Evolutionary conservation across 1,139 yeast genomes (phyloP), one percentile per base, ranked within the genome.

Genomic region (Diutina ranongensis): DNA sequence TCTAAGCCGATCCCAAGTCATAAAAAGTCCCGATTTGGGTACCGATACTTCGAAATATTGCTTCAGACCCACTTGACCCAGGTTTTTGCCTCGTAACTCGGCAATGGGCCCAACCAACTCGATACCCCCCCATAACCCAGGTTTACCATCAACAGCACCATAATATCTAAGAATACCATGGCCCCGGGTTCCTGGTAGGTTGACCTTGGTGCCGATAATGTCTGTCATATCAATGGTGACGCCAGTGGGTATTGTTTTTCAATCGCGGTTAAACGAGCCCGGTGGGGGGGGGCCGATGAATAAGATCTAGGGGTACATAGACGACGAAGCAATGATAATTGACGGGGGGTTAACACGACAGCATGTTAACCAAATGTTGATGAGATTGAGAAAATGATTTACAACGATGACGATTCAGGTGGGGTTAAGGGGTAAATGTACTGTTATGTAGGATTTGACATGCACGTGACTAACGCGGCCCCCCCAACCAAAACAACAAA

Each of bases 91-190:
- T 45, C 78, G 68, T 3, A 68, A 52, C 10, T 63, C 65, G 19
- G 82, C 80, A 22, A 64, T 58, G 4, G 83, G 76, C 2, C 86
- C 89, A 10, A 74, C 56, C 44, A 92, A 66, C 58, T 92, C 97
- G 3, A 92, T 73, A 1, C 98, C 98, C 3, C 89, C 96, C 64
- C 82, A 92, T n/a, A 71, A 66, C 0, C 96, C 96, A 22, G 53
- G 51, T 55, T 85, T 87, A 27, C 83, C 83, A 31, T 78, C 74
- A 20, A 92, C 86, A 1, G 75, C 66, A 1, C 97, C 97, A 22
- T 80, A 68, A 60, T 76, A 92, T 51, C 80, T 70, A 46, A 92
- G 67, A 15, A 80, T 68, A 1, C 94, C 97, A 42, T 58, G 55
- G 9, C 71, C 72, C 9, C 71, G 59, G 9, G 76, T 66, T 31